Percentiles rank a stretch among this genome's conserved stretches.
Evolutionary conservation across 345 rosid species (phyloP).

Genomic region (Syzygium jambos): DNA sequence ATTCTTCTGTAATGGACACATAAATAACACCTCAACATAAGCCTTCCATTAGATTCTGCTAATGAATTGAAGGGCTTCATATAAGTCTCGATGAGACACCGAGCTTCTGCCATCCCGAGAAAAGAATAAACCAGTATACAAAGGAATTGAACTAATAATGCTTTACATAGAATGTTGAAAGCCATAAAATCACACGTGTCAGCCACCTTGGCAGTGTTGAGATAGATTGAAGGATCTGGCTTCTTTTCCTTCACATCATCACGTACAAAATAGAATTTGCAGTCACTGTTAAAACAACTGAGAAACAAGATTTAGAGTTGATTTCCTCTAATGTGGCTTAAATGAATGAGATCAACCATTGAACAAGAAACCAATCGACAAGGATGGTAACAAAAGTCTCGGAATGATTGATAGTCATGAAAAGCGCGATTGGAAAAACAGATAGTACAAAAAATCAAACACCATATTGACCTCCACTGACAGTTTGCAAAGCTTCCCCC

Average conservation of each 20-base stretch:
- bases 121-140: not conserved
- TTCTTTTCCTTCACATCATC: constrained; percentile 98
- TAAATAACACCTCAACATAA: not conserved
- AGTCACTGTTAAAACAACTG: not conserved
- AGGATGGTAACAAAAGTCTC: not conserved
- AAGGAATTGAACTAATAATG: not conserved
- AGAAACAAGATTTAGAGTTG: not conserved
- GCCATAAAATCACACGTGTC: not conserved
- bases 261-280: constrained; percentile 22
- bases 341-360: not conserved
- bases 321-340: not conserved
- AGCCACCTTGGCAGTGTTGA: constrained; percentile 66
- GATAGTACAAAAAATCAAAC: not conserved
- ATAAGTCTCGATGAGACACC: constrained; percentile 24
- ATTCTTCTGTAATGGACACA: not conserved
- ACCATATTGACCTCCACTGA: not conserved
- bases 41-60: not conserved
- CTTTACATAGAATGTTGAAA: not conserved
- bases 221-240: constrained; percentile 83
- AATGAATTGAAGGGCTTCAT: not conserved
- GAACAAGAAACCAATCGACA: not conserved
- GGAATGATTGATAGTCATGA: not conserved
- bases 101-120: constrained; percentile 43
- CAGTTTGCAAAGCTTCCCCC: not conserved
- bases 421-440: not conserved